Evolutionary conservation across 176 grass and related monocot species (phyloP).

Genomic region (Oropetium thomaeum): DNA sequence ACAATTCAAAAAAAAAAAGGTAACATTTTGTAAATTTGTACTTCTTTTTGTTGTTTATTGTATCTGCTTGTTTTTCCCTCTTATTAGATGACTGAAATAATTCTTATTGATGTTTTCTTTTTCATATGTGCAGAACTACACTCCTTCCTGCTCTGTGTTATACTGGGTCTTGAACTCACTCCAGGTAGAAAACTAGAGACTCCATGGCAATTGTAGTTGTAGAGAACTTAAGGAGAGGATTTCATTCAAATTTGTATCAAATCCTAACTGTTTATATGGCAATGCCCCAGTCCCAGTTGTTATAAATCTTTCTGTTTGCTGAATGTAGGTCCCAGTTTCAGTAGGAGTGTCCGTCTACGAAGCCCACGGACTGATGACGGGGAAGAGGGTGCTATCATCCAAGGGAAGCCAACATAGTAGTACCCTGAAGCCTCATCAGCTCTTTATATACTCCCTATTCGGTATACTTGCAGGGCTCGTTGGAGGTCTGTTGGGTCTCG

Average conservation of each 20-base stretch:
- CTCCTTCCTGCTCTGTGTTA: constrained; percentile 48
- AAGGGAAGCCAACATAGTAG: constrained; percentile 42
- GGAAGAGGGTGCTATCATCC: constrained; percentile 59
- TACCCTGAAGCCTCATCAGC: constrained; percentile 36
- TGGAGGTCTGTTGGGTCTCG: constrained; percentile 62
- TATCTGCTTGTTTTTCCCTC: neutral
- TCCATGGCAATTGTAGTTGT: too few relatives aligned
- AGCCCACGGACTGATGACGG: constrained; percentile 48
- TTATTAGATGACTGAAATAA: neutral
- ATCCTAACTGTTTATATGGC: neutral
- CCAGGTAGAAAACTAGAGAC: constrained; percentile 37
- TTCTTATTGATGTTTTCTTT: neutral
- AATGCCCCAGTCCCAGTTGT: neutral
- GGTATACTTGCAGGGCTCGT: constrained; percentile 61
- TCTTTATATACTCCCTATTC: constrained; percentile 45
- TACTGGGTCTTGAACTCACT: constrained; percentile 77
- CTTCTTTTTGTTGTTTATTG: neutral
- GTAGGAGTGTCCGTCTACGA: constrained; percentile 53
- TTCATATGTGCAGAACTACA: constrained; percentile 48
- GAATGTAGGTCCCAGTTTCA: constrained; percentile 60
- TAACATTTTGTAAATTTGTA: neutral
- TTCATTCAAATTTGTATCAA: neutral
- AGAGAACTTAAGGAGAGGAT: too few relatives aligned
- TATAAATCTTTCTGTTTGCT: neutral
- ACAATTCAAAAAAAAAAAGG: neutral